Base-by-base conservation (phyloP, 2,329 filamentous ascomycete genomes). In the Pseudomassariella vexata region DNA sequence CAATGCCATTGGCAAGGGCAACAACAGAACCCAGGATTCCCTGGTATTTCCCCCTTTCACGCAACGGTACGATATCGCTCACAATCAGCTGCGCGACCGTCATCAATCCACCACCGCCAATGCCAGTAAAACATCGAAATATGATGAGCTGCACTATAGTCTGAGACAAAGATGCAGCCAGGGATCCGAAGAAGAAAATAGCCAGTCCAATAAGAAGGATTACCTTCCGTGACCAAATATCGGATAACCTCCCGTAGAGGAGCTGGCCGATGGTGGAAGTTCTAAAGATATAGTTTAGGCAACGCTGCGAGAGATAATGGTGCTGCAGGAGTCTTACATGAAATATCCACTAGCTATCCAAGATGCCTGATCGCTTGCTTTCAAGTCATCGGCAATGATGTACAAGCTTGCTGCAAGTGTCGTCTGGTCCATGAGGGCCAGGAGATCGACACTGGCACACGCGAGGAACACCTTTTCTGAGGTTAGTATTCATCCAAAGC, bases 351-450 rank as follows among this genome's bases (percentile, higher is more conserved):
- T n/a, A n/a, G n/a, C 67, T 26, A 76, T 70, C 72, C 72, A 76
- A 0, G 70, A 66, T 0, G 64, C 60, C 37, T 74, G 62, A 19
- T 63, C 54, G 28, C 62, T 66, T 10, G 70, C 67, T 4, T 64
- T 53, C 5, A 76, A 50, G 0, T 66, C 58, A 37, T 63, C 63
- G n/a, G 66, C 66, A 16, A 76, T 64, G 30, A 73, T 72, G 28
- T 67, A 67, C 39, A 76, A 53, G 54, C 68, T 73, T 10, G 67
- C 61, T 0, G 71, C 72, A 19, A 76, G 52, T 3, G 69, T 74
- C 0, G 71, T 76, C 48, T 76, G 72, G 45, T 76, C 72, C 57
- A 76, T 73, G 30, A 76, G 54, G 0, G 72, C 69, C 19, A 74
- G 44, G 23, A 76, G 50, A 31, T 76, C 72, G 35, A 74, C 67